These are phyloP conservation scores for Wickerhamiella hasegawae DNA, from an alignment of 805 yeast genomes.

Conservation along the genomic window DNA sequence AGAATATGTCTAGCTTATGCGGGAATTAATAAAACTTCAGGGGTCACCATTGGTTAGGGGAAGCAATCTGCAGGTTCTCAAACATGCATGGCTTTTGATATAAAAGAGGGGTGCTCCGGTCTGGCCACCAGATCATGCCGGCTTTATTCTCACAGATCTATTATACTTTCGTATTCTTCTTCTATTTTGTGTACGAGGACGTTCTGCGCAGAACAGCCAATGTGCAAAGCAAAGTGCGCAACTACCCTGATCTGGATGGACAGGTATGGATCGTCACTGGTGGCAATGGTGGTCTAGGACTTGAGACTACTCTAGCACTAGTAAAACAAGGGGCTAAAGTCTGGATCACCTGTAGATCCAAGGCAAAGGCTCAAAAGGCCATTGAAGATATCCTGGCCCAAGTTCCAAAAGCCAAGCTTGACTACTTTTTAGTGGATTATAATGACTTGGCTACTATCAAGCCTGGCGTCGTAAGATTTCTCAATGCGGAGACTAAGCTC, in stretches of 20 bases:
- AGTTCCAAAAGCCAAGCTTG: constrained; percentile 12
- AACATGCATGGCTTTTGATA: no score
- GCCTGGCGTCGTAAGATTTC: constrained; percentile 12
- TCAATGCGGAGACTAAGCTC: constrained; percentile 4
- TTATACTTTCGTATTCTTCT: no score
- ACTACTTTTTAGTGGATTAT: constrained; percentile 12
- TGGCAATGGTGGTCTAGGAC: constrained; percentile 6
- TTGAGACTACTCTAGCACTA: constrained; percentile 1
- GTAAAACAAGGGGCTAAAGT: constrained; percentile 21
- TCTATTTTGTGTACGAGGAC: no score
- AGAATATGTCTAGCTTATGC: no score
- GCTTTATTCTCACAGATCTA: no score
- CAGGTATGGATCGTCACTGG: constrained; percentile 6
- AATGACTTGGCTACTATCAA: constrained; percentile 13
- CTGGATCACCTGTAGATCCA: constrained; percentile 24
- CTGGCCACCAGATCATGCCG: no score
- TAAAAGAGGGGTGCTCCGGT: no score
- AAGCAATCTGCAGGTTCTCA: no score
- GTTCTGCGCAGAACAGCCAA: no score
- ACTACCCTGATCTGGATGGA: neutral
- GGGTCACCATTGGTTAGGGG: no score
- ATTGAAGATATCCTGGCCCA: constrained; percentile 18
- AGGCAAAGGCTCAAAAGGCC: constrained; percentile 20
- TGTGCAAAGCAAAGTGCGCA: no score
- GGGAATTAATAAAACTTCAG: no score